phyloP scores from a whole-genome alignment of 1,139 yeast genomes.

The Wickerhamomyces sp. region DNA sequence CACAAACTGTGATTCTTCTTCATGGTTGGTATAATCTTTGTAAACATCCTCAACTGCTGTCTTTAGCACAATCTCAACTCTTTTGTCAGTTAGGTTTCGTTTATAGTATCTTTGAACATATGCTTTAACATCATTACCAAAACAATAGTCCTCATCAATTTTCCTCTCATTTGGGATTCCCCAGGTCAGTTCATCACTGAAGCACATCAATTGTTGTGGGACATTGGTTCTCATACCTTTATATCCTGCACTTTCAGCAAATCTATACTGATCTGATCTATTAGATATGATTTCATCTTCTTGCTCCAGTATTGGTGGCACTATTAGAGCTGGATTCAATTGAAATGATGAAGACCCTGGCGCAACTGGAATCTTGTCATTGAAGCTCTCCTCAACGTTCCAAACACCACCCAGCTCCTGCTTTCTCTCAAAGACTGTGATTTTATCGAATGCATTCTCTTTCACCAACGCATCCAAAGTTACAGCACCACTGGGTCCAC shows the following conservation, averaged over 20 bases:
- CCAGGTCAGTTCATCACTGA: constrained; percentile 33
- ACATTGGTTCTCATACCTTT: constrained; percentile 33
- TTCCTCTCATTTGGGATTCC: constrained; percentile 9
- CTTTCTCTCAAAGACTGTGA: constrained; percentile 31
- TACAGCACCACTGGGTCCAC: constrained; percentile 26
- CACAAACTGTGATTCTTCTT: constrained; percentile 22
- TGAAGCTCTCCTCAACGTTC: constrained; percentile 12
- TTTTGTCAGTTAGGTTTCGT: constrained; percentile 18
- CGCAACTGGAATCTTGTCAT: background rate
- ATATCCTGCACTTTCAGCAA: constrained; percentile 35
- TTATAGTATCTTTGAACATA: constrained; percentile 33
- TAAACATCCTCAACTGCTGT: constrained; percentile 35
- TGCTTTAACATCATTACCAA: constrained; percentile 22
- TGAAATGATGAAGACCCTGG: background rate
- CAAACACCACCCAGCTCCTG: constrained; percentile 31
- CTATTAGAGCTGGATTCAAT: background rate
- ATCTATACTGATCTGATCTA: constrained; percentile 21
- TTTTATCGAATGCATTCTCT: constrained; percentile 23
- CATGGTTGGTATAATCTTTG: constrained; percentile 6
- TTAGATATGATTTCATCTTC: constrained; percentile 11
- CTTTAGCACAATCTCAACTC: constrained; percentile 23
- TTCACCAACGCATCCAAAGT: constrained; percentile 5
- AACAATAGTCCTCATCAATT: constrained; percentile 14
- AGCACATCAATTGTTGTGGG: constrained; percentile 37
- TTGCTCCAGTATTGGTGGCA: background rate